Base-by-base conservation (phyloP, 164 flowering plant species). In the Magnolia kwangsiensis region DNA sequence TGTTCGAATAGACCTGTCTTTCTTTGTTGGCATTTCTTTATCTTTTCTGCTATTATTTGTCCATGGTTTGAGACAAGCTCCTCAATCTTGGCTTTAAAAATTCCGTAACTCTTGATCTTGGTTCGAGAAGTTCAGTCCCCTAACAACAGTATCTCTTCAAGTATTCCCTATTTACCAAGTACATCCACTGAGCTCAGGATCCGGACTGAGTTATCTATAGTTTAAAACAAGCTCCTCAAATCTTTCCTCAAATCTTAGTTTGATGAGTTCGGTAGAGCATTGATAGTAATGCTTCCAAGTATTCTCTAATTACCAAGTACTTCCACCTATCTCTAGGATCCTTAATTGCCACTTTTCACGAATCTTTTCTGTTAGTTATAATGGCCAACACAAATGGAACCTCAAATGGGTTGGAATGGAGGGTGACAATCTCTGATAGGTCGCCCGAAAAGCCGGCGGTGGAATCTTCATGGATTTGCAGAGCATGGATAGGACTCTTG, bases 351-450 rank as follows among this genome's bases (percentile, higher is more conserved):
- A 37, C 45, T 37, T 3, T 37, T 37, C 7, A 37, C 45, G 45
- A 4, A 37, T 37, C 6, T 4, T 37, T 37, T 37, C 16, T 68
- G 58, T 58, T 66, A 19, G 18, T 18, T 72, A 55, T 37, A 31
- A 69, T 87, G 88, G 87, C 67, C 69, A 64, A 37, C 45, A 37
- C 45, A 37, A 83, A 78, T 5, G 7, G 7, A 37, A 37, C 45
- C 7, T 5, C 45, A 37, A 37, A 37, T 4, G 45, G 45, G 45
- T 50, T 88, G 69, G 91, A 89, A 74, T 89, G 92, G 91, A 85
- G 86, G 78, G 77, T 87, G 70, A 81, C 73, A 63, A 64, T 84
- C 63, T 51, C 73, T 1, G 86, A 88, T 79, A 90, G 89, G 59
- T 75, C 82, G 10, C 78, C 86, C 0, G 68, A 75, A 75, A 72